These are phyloP conservation scores for Puccinia hordei DNA, from an alignment of 1,284 basidiomycete species.

Conservation along the genomic window DNA sequence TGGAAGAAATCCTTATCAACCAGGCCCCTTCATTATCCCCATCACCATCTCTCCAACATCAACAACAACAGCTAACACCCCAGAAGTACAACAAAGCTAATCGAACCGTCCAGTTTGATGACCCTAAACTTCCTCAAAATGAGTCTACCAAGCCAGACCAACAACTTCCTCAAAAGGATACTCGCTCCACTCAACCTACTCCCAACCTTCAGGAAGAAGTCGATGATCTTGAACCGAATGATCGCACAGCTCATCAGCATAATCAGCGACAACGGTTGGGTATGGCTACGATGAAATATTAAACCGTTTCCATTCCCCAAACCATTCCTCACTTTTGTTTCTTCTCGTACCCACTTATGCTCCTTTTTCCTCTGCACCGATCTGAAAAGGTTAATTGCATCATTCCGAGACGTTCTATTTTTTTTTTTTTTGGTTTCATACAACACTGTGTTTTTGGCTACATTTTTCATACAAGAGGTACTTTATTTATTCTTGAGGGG, in stretches of 20 bases:
- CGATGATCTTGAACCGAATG: neutral
- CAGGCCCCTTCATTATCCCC: neutral
- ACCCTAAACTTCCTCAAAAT: neutral
- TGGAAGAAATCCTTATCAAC: slow-evolving; percentile 59
- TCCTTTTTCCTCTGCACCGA: no score
- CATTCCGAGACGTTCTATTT: no score
- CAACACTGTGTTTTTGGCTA: neutral
- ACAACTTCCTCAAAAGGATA: neutral
- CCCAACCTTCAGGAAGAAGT: neutral
- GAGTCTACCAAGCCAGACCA: neutral
- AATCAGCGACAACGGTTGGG: slow-evolving; percentile 11
- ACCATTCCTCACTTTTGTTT: neutral
- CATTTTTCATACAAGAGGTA: no score
- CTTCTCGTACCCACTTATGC: neutral
- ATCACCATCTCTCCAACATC: neutral
- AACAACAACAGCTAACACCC: neutral
- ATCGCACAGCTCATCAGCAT: neutral
- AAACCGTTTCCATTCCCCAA: neutral
- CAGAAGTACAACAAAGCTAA: neutral
- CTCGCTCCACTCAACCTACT: neutral
- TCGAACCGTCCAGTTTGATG: neutral
- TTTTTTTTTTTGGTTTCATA: neutral
- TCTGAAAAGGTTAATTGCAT: no score
- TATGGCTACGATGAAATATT: slow-evolving; percentile 21
- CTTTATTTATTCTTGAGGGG: neutral